phyloP scores from a whole-genome alignment of 2,329 filamentous ascomycete species.

The Penicillium sp. region DNA sequence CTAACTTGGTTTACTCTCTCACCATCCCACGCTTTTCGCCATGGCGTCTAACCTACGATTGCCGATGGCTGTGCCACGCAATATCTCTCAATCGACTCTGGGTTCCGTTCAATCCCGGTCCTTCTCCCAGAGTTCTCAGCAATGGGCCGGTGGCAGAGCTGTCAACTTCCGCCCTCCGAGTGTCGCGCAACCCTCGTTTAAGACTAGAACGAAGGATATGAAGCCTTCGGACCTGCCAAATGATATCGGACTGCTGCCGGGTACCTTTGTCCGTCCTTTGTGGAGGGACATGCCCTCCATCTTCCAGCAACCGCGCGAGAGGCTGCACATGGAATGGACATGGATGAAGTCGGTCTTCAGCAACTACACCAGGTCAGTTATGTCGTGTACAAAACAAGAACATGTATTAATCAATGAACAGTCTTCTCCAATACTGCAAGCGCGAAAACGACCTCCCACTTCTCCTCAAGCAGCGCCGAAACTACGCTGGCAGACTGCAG shows the following conservation, averaged over 20 bases:
- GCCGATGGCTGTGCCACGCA: slow-evolving; percentile 21
- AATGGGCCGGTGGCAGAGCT: slow-evolving; percentile 19
- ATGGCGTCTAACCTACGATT: slow-evolving; percentile 38
- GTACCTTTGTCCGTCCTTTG: slow-evolving; percentile 42
- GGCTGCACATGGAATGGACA: slow-evolving; percentile 43
- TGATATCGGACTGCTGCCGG: slow-evolving; percentile 49
- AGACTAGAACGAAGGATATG: slow-evolving; percentile 34
- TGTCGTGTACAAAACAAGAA: background rate
- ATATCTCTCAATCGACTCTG: slow-evolving; percentile 13
- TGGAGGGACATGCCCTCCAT: slow-evolving; percentile 44
- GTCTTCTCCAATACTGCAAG: slow-evolving; percentile 33
- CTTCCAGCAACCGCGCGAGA: slow-evolving; percentile 38
- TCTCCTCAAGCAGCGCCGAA: slow-evolving; percentile 35
- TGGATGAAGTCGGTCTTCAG: slow-evolving; percentile 37
- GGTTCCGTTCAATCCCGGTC: slow-evolving; percentile 31
- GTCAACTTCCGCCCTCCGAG: slow-evolving; percentile 19
- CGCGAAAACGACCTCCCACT: slow-evolving; percentile 37
- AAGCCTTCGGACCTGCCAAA: slow-evolving; percentile 38
- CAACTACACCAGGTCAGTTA: slow-evolving; percentile 38
- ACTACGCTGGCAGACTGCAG: slow-evolving; percentile 45
- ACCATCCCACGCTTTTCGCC: slow-evolving; percentile 12
- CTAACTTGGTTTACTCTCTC: slow-evolving; percentile 1
- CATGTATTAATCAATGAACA: background rate
- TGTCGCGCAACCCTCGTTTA: slow-evolving; percentile 39
- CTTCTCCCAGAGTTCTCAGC: slow-evolving; percentile 37